phyloP scores from a whole-genome alignment of 2,329 filamentous ascomycete genomes.

The Paraconiothyrium brasiliense region DNA sequence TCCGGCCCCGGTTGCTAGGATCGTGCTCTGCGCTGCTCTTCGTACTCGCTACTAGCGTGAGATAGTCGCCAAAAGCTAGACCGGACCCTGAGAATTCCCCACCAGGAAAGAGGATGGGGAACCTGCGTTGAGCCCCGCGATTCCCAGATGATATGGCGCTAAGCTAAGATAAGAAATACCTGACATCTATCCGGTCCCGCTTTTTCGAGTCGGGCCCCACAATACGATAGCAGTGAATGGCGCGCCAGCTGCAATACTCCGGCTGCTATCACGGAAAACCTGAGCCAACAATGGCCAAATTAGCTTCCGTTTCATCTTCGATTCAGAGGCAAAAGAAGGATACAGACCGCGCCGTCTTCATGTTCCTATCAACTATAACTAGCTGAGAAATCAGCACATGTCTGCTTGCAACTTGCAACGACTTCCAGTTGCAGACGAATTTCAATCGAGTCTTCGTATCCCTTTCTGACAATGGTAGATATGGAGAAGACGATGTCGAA shows the following conservation, averaged over 20 bases:
- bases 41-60: too few relatives aligned
- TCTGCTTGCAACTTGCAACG: too few relatives aligned
- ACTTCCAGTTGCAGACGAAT: too few relatives aligned
- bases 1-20: background rate
- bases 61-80: background rate
- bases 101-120: background rate
- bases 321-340: background rate
- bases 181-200: background rate
- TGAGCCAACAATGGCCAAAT: background rate
- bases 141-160: background rate
- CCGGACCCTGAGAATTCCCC: background rate
- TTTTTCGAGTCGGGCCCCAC: background rate
- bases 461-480: background rate
- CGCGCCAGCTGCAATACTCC: background rate
- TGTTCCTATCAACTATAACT: background rate
- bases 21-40: too few relatives aligned
- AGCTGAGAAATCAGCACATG: background rate
- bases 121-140: background rate
- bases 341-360: background rate
- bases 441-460: background rate
- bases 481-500: slow-evolving; percentile 3
- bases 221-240: background rate
- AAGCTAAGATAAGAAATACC: background rate
- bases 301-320: background rate
- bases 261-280: background rate